Evolutionary conservation across 2,329 filamentous ascomycete species (phyloP).

Genomic region (Colletotrichum acutatum): DNA sequence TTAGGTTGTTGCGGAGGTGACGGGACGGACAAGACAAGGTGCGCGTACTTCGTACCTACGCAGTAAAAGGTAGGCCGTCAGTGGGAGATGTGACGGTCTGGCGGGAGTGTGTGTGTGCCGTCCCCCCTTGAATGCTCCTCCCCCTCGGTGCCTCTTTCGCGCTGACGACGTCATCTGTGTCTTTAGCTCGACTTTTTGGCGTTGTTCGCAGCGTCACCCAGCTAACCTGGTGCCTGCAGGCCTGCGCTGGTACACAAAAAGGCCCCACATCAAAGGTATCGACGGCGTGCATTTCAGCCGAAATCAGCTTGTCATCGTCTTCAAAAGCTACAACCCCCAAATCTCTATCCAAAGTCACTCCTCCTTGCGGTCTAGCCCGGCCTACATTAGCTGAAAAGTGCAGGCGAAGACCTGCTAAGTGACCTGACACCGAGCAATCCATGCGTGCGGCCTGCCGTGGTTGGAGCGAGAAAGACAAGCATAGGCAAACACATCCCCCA

Average conservation of each 20-base stretch:
- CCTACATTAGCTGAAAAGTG: background rate
- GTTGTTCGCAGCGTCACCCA: conserved; percentile 34
- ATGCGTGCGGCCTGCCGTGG: background rate
- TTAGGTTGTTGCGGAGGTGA: conserved; percentile 32
- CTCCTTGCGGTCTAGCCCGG: background rate
- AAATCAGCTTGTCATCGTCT: background rate
- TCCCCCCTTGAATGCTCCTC: background rate
- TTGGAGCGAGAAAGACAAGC: background rate
- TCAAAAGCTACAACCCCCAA: conserved; percentile 17
- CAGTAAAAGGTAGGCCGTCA: background rate
- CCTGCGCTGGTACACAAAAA: conserved; percentile 6
- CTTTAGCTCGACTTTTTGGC: conserved; percentile 33
- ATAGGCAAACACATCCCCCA: background rate
- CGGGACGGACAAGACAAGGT: background rate
- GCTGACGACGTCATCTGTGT: conserved; percentile 36
- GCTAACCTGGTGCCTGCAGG: conserved; percentile 18
- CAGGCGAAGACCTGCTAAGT: background rate
- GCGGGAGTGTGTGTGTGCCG: background rate
- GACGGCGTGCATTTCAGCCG: background rate
- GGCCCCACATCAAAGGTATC: conserved; percentile 19
- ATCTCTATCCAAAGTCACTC: conserved; percentile 19
- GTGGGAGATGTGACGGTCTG: conserved; percentile 3
- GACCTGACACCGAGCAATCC: background rate
- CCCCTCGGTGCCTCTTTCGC: conserved; percentile 33
- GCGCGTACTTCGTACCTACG: background rate